Evolutionary conservation across 257 asterid genomes (phyloP), one percentile per base, ranked within the genome.

Genomic region (Capsicum rhomboideum): DNA sequence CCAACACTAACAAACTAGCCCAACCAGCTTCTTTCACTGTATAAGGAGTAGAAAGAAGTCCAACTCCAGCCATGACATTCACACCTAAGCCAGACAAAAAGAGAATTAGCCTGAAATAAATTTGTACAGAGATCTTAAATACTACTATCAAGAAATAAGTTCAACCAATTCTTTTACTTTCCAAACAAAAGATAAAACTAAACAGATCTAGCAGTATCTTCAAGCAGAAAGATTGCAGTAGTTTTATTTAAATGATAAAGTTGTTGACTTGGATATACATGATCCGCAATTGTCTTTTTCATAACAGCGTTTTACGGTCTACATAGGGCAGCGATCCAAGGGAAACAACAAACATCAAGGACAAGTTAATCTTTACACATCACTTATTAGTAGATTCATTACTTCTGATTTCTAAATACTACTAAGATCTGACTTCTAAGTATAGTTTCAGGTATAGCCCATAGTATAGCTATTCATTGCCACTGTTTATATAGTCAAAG

Each of bases 41-140:
- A 71, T 88, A 90, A 5, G 96, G 96, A 10, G 95, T 93, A 6
- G 98, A 93, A 54, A 95, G 95, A 67, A 95, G 85, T 82, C 96
- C 98, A 83, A 93, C 94, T 64, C 98, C 98, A 86, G 96, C 96
- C 95, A 95, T 82, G 83, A 93, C 98, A 89, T 95, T 93, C 23
- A 93, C 79, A 66, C 96, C 96, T 93, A 75, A 75, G 59, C n/a
- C 61, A 75, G 44, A 75, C 0, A 23, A 75, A 46, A 75, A 46
- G 26, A 75, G 16, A 49, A 71, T 26, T 23, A 49, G 42, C 26
- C 14, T 20, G 29, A 69, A 20, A 42, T 42, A 20, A 37, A 17
- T 16, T 68, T 68, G 77, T 26, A 68, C 26, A 40, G 6, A 71
- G 55, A n/a, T 71, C 17, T 42, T 71, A 71, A 71, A 42, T 42